A percentile compares a stretch with the other conserved stretches of the same genome.
phyloP scores from a whole-genome alignment of 805 yeast species.

The Lipomyces starkeyi region DNA sequence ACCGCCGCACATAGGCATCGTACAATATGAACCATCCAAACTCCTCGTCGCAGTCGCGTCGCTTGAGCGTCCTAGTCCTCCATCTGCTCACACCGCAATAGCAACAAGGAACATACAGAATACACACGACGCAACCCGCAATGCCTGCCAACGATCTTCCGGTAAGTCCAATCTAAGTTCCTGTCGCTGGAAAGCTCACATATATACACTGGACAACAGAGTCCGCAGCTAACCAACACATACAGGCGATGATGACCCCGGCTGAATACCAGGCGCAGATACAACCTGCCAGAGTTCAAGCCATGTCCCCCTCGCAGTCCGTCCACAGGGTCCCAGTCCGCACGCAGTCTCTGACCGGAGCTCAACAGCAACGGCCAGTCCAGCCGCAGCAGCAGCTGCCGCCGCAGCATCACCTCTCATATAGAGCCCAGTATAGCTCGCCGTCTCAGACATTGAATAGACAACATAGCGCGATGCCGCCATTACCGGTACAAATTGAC shows the following conservation, averaged over 20 bases:
- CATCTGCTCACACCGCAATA: neutral
- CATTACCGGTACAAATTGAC: slow-evolving; percentile 21
- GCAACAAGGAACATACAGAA: neutral
- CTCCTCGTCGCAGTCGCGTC: too few relatives aligned
- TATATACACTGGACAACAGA: neutral
- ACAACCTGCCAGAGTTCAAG: neutral
- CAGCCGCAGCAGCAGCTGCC: slow-evolving; percentile 17
- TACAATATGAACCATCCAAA: too few relatives aligned
- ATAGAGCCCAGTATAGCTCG: slow-evolving; percentile 8
- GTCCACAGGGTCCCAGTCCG: slow-evolving; percentile 8
- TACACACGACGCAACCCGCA: neutral
- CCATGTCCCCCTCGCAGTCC: neutral
- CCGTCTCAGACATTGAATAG: slow-evolving; percentile 11
- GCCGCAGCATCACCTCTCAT: slow-evolving; percentile 9
- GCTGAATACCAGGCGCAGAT: slow-evolving; percentile 30
- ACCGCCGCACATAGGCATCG: too few relatives aligned
- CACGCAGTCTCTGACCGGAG: neutral
- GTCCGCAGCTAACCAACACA: neutral
- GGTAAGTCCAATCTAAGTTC: slow-evolving; percentile 7
- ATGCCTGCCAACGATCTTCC: slow-evolving; percentile 25
- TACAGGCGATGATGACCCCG: slow-evolving; percentile 32
- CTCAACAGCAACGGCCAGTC: neutral
- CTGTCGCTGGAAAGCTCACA: too few relatives aligned
- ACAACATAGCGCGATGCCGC: slow-evolving; percentile 16
- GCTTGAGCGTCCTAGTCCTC: too few relatives aligned